These are phyloP conservation scores for Penicillium psychrosexuale DNA, from an alignment of 2,329 filamentous ascomycete species.

Conservation along the genomic window DNA sequence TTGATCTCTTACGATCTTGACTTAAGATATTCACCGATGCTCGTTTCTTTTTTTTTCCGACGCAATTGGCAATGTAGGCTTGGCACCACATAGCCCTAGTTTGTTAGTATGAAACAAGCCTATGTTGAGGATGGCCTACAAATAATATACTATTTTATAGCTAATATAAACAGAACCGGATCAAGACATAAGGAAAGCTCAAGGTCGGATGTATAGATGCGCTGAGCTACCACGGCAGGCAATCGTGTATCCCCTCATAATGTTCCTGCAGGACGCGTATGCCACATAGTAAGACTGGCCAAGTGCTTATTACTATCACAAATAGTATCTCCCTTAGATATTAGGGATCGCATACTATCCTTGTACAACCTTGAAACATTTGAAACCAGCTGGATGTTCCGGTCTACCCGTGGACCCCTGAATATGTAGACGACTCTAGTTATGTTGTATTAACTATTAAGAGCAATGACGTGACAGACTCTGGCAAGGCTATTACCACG, in stretches of 20 bases:
- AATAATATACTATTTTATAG: background rate
- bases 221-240: slow-evolving; percentile 5
- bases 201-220: background rate
- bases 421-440: too few species aligned
- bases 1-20: background rate
- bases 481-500: background rate
- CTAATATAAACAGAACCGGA: background rate
- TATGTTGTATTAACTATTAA: background rate
- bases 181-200: background rate
- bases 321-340: background rate
- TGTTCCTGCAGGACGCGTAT: slow-evolving; percentile 22
- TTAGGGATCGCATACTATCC: background rate
- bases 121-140: background rate
- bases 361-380: background rate
- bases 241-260: slow-evolving; percentile 6
- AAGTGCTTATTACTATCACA: background rate
- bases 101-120: background rate
- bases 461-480: slow-evolving; percentile 4
- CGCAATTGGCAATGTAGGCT: slow-evolving; percentile 17
- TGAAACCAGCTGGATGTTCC: background rate
- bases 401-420: background rate
- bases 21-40: background rate
- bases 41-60: slow-evolving; percentile 3
- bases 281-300: background rate
- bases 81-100: slow-evolving; percentile 3